Evolutionary conservation across 805 yeast genomes (phyloP).

Genomic region (Starmerella potacharoeniae): DNA sequence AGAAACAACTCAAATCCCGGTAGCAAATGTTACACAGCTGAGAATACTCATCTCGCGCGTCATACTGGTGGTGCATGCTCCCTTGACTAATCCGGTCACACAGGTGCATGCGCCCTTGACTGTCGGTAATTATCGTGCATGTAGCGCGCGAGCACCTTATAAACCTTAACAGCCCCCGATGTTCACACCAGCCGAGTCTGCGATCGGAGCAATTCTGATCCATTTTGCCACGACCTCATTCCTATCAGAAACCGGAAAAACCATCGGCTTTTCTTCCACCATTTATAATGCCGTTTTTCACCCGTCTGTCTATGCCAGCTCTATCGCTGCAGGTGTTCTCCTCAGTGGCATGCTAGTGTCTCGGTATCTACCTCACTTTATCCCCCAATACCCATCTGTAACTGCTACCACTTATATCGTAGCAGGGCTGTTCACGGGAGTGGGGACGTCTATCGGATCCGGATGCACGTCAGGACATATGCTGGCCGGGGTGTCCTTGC

Average conservation of each 20-base stretch:
- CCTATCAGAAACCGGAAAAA: slow-evolving; percentile 32
- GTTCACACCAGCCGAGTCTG: slow-evolving; percentile 38
- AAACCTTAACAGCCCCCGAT: slow-evolving; percentile 17
- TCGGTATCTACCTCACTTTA: slow-evolving; percentile 4
- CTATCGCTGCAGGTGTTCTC: slow-evolving; percentile 32
- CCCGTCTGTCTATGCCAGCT: slow-evolving; percentile 24
- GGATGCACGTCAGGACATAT: slow-evolving; percentile 51
- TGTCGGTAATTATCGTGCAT: neutral
- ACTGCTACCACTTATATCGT: slow-evolving; percentile 6
- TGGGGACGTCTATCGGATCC: slow-evolving; percentile 38
- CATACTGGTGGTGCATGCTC: too few relatives aligned
- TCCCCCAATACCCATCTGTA: slow-evolving; percentile 1
- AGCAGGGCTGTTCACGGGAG: slow-evolving; percentile 38
- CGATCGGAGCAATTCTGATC: slow-evolving; percentile 38
- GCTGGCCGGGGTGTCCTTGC: slow-evolving; percentile 40
- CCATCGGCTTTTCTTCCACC: slow-evolving; percentile 39
- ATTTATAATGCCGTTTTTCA: slow-evolving; percentile 28
- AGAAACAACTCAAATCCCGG: too few relatives aligned
- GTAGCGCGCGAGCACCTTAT: neutral
- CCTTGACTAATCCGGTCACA: too few relatives aligned
- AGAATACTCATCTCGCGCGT: too few relatives aligned
- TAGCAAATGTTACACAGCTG: too few relatives aligned
- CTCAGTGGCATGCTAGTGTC: slow-evolving; percentile 24
- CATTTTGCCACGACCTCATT: slow-evolving; percentile 38
- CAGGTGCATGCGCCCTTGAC: neutral